phyloP scores from a whole-genome alignment of 306 rosid genomes.

The Medicago ruthenica region DNA sequence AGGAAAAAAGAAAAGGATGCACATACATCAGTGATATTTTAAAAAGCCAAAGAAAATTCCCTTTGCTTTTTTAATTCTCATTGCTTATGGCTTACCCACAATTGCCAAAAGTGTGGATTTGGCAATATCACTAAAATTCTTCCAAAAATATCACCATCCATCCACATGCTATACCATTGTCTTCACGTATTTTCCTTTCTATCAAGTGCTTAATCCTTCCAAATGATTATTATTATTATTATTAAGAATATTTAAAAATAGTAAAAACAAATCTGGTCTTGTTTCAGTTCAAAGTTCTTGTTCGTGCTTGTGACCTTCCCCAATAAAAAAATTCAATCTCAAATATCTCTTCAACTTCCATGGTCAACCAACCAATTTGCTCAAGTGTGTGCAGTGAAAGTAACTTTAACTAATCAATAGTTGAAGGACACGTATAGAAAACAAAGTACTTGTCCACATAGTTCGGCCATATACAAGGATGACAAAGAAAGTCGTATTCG shows the following conservation, averaged over 20 bases:
- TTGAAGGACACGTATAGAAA: not conserved
- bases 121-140: constrained; percentile 10
- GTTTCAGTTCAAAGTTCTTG: not conserved
- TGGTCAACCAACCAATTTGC: constrained; percentile 24
- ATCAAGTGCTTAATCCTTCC: constrained; percentile 10
- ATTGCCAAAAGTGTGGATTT: constrained; percentile 1
- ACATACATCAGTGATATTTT: not conserved
- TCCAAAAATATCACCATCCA: not conserved
- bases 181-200: constrained; percentile 2
- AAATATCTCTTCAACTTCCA: constrained; percentile 1
- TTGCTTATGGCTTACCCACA: not conserved
- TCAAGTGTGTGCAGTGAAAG: not conserved
- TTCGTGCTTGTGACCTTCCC: constrained; percentile 36
- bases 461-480: not conserved
- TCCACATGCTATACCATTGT: not conserved
- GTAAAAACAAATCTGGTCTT: not conserved
- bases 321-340: not conserved
- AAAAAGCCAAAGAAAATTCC: not conserved
- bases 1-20: constrained; percentile 12
- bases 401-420: not conserved
- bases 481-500: not conserved
- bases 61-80: not conserved
- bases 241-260: not conserved
- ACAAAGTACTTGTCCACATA: not conserved
- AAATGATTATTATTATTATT: not conserved